phyloP scores from a whole-genome alignment of 305 asterid genomes.

The Fraxinus sp. region DNA sequence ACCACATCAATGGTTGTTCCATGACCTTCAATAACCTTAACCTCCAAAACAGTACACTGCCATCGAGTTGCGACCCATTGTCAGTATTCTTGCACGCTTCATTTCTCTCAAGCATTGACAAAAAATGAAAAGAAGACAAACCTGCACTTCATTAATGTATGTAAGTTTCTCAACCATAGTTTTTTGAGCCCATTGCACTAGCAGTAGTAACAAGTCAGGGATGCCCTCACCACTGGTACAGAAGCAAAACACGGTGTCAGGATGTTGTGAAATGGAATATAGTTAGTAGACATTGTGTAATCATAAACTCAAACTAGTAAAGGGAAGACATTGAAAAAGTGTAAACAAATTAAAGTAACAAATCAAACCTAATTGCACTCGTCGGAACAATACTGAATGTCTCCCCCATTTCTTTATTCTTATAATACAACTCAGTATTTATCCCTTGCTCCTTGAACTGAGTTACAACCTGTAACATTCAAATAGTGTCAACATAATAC shows the following conservation, averaged over 20 bases:
- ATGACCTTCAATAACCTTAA: slow-evolving; percentile 94
- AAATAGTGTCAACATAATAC: slow-evolving; percentile 19
- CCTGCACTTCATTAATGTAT: slow-evolving; percentile 77
- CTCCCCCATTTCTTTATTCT: slow-evolving; percentile 88
- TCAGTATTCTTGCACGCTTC: slow-evolving; percentile 7
- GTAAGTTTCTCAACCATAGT: slow-evolving; percentile 86
- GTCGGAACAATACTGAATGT: slow-evolving; percentile 89
- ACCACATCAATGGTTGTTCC: slow-evolving; percentile 97
- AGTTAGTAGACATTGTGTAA: not conserved
- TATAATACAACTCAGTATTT: slow-evolving; percentile 85
- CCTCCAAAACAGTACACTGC: slow-evolving; percentile 99
- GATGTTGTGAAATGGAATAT: not conserved
- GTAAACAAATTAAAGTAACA: slow-evolving; percentile 12
- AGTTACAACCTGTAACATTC: slow-evolving; percentile 55
- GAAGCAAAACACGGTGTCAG: slow-evolving; percentile 23
- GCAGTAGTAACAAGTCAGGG: slow-evolving; percentile 75
- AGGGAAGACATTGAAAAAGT: slow-evolving; percentile 13
- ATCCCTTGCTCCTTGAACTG: slow-evolving; percentile 94
- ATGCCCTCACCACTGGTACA: slow-evolving; percentile 87
- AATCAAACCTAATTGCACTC: slow-evolving; percentile 83
- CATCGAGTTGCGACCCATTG: slow-evolving; percentile 18
- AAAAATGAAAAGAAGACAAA: slow-evolving; percentile 34
- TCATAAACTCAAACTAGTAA: slow-evolving; percentile 20
- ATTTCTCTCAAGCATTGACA: slow-evolving; percentile 22
- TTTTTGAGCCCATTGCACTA: slow-evolving; percentile 93